Evolutionary conservation across 345 rosid genomes (phyloP).

Genomic region (Microthlaspi erraticum): DNA sequence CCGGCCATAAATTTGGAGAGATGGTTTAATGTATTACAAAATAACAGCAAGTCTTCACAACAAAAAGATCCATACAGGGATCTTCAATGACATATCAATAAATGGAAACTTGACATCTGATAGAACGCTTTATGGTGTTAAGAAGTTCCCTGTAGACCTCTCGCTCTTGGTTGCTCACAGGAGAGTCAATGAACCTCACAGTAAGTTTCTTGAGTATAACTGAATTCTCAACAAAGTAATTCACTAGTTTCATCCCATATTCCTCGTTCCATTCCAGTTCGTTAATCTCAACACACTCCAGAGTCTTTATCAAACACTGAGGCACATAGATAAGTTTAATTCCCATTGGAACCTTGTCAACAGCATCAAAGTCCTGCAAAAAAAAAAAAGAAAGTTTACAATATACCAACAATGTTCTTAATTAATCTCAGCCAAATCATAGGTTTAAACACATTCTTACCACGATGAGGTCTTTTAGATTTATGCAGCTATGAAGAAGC

Average conservation of each 20-base stretch:
- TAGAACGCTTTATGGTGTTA: background rate
- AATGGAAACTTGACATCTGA: background rate
- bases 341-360: background rate
- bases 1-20: too few species aligned
- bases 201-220: background rate
- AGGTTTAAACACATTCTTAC: conserved; percentile 1
- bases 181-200: background rate
- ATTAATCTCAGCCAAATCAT: background rate
- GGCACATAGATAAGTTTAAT: background rate
- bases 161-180: background rate
- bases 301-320: background rate
- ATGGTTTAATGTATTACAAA: too few species aligned
- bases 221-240: conserved; percentile 4
- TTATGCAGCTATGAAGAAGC: conserved; percentile 27
- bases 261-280: background rate
- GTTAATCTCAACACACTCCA: conserved; percentile 10
- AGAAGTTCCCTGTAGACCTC: background rate
- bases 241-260: background rate
- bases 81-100: too few species aligned
- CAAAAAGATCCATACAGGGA: too few species aligned
- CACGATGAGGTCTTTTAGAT: conserved; percentile 11
- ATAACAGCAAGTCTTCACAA: too few species aligned
- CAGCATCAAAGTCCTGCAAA: background rate
- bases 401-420: background rate
- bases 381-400: background rate